Evolutionary conservation across 805 yeast species (phyloP), one percentile per base, ranked within the genome.

Genomic region (Maudiozyma saulgeensis): DNA sequence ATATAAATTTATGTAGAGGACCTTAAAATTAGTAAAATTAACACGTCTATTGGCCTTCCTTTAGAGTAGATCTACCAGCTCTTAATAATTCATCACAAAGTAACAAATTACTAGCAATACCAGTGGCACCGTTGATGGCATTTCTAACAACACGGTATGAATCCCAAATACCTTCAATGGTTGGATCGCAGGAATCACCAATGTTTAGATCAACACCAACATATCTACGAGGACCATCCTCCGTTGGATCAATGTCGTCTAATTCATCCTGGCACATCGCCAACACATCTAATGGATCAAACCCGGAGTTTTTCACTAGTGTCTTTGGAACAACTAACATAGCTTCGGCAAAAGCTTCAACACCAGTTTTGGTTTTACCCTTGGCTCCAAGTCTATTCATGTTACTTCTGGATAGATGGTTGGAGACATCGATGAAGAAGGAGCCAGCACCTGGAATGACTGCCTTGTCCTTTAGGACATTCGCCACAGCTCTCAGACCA

Each of bases 381-480:
- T 84, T 87, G 46, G 80, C 78, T 49, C 81, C 77, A 43, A 79
- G 64, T 55, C 77, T 77, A 46, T 79, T 73, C 57, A 76, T 69
- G 50, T 75, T 74, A 16, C 62, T 50, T 51, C 70, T 71, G 49
- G 73, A 69, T 55, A 89, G 72, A 61, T 86, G 78, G 59, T 81
- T 77, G 47, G 88, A 78, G 51, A 91, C 87, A 48, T 95, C 82
- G 62, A 93, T 74, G 72, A 82, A 95, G 68, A 85, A 93, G 1
- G 98, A 93, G 50, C 99, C 99, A 1, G 93, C 99, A 53, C 99
- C 99, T 6, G 99, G 96, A 43, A 93, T 82, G 40, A 93, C 82
- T 41, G 84, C 70, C 58, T 81, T 78, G 67, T 93, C 99, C 61
- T 81, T 85, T 47, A 93, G 71, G 34, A 90, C 93, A 64, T 93